A percentile compares a stretch with the other conserved stretches of the same genome.
phyloP scores from a whole-genome alignment of 1,284 basidiomycete species.

The Xerocomus nothofagi region DNA sequence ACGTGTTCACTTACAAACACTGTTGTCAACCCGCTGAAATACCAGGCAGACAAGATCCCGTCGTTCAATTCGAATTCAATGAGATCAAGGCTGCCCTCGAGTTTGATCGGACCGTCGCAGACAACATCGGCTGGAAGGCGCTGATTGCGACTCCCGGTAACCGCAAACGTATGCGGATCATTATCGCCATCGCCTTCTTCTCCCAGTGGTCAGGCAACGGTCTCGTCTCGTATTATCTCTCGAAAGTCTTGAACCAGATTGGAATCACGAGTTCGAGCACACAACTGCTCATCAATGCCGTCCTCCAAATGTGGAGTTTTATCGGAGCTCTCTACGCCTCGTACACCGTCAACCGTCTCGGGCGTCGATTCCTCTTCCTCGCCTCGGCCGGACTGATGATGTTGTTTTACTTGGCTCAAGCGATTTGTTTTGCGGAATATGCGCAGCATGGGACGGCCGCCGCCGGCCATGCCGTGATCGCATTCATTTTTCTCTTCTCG shows the following conservation, averaged over 20 bases:
- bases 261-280: conserved; percentile 62
- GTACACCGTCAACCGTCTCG: conserved; percentile 56
- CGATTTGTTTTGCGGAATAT: conserved; percentile 67
- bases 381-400: conserved; percentile 65
- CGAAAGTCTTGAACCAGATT: conserved; percentile 67
- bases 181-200: conserved; percentile 70
- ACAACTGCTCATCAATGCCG: conserved; percentile 70
- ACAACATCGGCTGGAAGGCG: conserved; percentile 61
- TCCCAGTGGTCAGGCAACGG: conserved; percentile 78
- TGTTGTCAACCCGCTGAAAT: conserved; percentile 40
- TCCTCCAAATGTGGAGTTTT: conserved; percentile 76
- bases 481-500: conserved; percentile 76
- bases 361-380: conserved; percentile 65
- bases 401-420: conserved; percentile 69
- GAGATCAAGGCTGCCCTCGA: conserved; percentile 76
- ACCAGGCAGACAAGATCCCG: conserved; percentile 62
- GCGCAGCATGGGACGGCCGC: conserved; percentile 42
- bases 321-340: conserved; percentile 59
- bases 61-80: conserved; percentile 74
- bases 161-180: conserved; percentile 66
- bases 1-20: conserved; percentile 32
- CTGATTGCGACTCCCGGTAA: conserved; percentile 65
- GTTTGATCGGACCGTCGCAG: conserved; percentile 55
- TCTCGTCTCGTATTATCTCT: conserved; percentile 76
- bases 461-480: conserved; percentile 69